Percentiles rank a stretch among this genome's conserved stretches.
Conservation (phyloP, 306 rosid species). For the Spatholobus suberectus region DNA sequence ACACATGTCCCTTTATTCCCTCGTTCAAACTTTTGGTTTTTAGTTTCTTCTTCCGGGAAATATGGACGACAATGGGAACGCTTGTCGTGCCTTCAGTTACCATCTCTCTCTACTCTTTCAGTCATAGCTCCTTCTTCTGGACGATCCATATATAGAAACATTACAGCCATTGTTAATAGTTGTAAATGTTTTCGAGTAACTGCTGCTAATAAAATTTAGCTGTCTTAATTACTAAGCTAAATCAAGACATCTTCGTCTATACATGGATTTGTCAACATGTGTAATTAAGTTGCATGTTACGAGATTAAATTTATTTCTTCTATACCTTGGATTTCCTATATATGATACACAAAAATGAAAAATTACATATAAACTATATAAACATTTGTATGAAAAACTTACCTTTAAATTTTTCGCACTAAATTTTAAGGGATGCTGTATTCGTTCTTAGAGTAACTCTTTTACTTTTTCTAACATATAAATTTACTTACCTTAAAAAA, state of each 20-base stretch:
- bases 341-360: background rate
- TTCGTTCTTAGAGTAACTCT: background rate
- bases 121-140: background rate
- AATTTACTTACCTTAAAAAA: background rate
- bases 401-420: background rate
- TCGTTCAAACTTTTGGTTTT: conserved; percentile 4
- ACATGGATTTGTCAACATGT: too few species aligned
- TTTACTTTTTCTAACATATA: background rate
- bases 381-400: background rate
- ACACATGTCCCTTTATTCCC: background rate
- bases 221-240: background rate
- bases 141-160: background rate
- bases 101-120: background rate
- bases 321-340: background rate
- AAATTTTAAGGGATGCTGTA: background rate
- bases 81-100: background rate
- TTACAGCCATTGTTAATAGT: background rate
- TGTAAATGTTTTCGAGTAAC: background rate
- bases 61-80: background rate
- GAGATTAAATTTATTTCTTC: background rate
- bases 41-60: conserved; percentile 6
- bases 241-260: background rate
- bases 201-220: background rate
- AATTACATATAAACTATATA: background rate
- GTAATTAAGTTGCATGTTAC: background rate